These are phyloP conservation scores for Huntiella moniliformis DNA, from an alignment of 2,329 filamentous ascomycete genomes.

Conservation along the genomic window DNA sequence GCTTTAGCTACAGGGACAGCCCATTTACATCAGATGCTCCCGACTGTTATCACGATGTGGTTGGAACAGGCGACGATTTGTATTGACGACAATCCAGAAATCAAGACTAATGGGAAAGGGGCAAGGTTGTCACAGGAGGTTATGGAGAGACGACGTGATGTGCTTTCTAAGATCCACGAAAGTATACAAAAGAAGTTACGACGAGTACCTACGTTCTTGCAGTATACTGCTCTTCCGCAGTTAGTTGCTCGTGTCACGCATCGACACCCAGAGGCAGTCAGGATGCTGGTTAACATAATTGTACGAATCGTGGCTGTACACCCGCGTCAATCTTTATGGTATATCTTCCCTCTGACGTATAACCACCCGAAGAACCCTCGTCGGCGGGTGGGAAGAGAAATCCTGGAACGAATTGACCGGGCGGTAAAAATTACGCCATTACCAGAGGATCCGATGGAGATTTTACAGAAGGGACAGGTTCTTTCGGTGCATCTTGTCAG, in stretches of 20 bases:
- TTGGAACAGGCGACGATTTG: slow-evolving; percentile 70
- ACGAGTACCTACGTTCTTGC: slow-evolving; percentile 55
- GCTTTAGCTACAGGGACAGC: slow-evolving; percentile 81
- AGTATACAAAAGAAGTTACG: slow-evolving; percentile 65
- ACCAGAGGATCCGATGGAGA: slow-evolving; percentile 23
- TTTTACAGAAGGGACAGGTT: slow-evolving; percentile 64
- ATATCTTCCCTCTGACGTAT: slow-evolving; percentile 69
- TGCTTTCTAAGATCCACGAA: slow-evolving; percentile 50
- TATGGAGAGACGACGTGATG: slow-evolving; percentile 37
- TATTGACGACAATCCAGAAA: slow-evolving; percentile 14
- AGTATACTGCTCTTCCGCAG: slow-evolving; percentile 72
- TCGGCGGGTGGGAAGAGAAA: too few relatives aligned
- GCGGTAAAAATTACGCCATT: slow-evolving; percentile 22
- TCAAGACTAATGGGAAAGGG: slow-evolving; percentile 19
- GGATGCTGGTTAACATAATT: slow-evolving; percentile 60
- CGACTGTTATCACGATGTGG: slow-evolving; percentile 84
- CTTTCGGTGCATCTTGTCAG: slow-evolving; percentile 65
- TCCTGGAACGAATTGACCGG: slow-evolving; percentile 24
- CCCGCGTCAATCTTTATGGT: slow-evolving; percentile 84
- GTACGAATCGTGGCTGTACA: slow-evolving; percentile 71
- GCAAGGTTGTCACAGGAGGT: slow-evolving; percentile 26
- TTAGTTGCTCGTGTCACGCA: slow-evolving; percentile 93
- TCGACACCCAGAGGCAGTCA: slow-evolving; percentile 58
- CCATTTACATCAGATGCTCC: slow-evolving; percentile 87
- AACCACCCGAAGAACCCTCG: slow-evolving; percentile 31